A percentile compares a stretch with the other conserved stretches of the same genome.
Conservation (phyloP, 2,329 filamentous ascomycete genomes). For the Pseudogymnoascus sp. region DNA sequence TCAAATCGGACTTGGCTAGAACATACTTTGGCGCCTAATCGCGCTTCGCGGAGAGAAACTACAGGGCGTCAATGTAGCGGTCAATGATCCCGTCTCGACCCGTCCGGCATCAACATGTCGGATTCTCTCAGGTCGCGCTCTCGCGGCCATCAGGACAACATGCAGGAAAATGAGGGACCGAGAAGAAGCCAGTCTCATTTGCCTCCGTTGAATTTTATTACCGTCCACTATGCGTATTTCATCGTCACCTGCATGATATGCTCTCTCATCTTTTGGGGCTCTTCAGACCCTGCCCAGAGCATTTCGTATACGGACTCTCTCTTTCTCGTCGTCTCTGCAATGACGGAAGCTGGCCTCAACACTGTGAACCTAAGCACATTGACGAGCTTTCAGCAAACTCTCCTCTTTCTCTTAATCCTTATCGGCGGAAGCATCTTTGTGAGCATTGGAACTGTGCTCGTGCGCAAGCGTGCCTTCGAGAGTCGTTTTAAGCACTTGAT, state of each 20-base stretch:
- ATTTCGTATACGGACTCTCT: constrained; percentile 58
- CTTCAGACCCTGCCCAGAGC: constrained; percentile 43
- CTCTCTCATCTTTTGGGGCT: constrained; percentile 55
- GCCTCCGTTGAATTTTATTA: constrained; percentile 52
- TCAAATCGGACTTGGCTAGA: neutral
- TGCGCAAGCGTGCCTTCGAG: constrained; percentile 56
- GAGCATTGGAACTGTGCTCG: constrained; percentile 54
- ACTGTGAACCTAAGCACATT: constrained; percentile 57
- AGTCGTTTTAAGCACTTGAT: constrained; percentile 50
- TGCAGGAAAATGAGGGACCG: neutral
- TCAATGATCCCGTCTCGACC: neutral
- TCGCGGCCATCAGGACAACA: neutral
- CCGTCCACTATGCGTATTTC: constrained; percentile 62
- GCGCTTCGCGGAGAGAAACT: neutral
- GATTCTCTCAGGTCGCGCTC: neutral
- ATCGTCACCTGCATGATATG: constrained; percentile 46
- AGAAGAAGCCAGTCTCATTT: constrained; percentile 16
- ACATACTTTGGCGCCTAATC: neutral
- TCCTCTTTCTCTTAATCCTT: constrained; percentile 59
- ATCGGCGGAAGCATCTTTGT: constrained; percentile 62
- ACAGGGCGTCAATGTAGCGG: neutral
- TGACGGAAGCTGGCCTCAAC: constrained; percentile 62
- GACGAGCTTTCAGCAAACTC: constrained; percentile 60
- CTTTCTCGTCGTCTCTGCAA: constrained; percentile 59
- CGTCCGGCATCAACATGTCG: neutral